Evolutionary conservation across 2,329 filamentous ascomycete genomes (phyloP).

Genomic region (Aspergillus fijiensis): DNA sequence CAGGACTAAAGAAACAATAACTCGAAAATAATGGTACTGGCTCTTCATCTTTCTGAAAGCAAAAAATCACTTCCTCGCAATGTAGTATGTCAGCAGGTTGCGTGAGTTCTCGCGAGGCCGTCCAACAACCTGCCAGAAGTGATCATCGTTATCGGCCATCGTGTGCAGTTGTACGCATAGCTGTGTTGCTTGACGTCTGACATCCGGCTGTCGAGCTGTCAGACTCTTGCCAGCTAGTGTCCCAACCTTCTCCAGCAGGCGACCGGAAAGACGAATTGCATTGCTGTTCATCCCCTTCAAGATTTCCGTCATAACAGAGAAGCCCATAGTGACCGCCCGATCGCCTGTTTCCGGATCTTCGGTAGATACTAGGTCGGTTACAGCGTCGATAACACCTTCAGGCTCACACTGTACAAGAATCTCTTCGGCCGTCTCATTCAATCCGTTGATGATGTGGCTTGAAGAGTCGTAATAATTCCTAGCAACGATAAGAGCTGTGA

Average conservation of each 20-base stretch:
- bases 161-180: conserved; percentile 31
- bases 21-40: background rate
- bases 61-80: conserved; percentile 15
- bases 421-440: conserved; percentile 41
- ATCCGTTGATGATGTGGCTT: conserved; percentile 41
- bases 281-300: conserved; percentile 27
- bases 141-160: conserved; percentile 28
- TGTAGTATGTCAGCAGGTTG: conserved; percentile 40
- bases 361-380: conserved; percentile 12
- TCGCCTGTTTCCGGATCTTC: conserved; percentile 33
- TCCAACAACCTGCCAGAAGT: conserved; percentile 33
- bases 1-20: background rate
- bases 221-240: conserved; percentile 34
- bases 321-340: conserved; percentile 37
- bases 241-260: conserved; percentile 31
- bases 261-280: conserved; percentile 15
- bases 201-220: conserved; percentile 35
- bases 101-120: conserved; percentile 32
- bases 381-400: conserved; percentile 8
- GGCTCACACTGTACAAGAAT: conserved; percentile 34
- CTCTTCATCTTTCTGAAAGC: background rate
- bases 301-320: conserved; percentile 30
- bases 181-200: conserved; percentile 40
- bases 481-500: conserved; percentile 39
- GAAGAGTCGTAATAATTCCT: conserved; percentile 40